These are phyloP conservation scores for Diaporthe caulivora DNA, from an alignment of 2,329 filamentous ascomycete species.

Conservation along the genomic window DNA sequence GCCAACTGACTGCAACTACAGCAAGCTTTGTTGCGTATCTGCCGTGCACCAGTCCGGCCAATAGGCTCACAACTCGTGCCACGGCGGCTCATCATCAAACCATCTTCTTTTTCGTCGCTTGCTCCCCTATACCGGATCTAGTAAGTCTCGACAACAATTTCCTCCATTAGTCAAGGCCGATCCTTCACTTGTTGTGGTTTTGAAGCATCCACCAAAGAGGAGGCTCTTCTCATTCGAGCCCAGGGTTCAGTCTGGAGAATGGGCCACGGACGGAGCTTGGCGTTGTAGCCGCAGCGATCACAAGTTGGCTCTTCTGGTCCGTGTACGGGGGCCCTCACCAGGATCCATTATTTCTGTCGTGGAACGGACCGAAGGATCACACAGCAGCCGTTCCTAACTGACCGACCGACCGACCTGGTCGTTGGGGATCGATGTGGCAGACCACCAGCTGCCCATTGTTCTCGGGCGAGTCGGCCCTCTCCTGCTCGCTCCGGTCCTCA, in stretches of 20 bases:
- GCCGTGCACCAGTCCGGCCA: constrained; percentile 17
- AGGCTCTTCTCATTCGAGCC: background rate
- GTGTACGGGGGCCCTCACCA: constrained; percentile 29
- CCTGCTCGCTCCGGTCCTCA: constrained; percentile 6
- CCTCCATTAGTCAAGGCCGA: background rate
- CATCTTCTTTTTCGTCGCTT: constrained; percentile 16
- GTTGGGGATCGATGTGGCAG: constrained; percentile 26
- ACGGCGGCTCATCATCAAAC: constrained; percentile 20
- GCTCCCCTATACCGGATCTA: constrained; percentile 1
- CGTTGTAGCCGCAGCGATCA: constrained; percentile 30
- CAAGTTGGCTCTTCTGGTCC: constrained; percentile 30
- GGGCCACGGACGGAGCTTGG: constrained; percentile 18
- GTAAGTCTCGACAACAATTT: constrained; percentile 10
- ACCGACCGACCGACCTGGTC: constrained; percentile 14
- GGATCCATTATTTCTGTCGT: constrained; percentile 35
- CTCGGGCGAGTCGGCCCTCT: constrained; percentile 24
- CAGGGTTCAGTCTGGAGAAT: constrained; percentile 6
- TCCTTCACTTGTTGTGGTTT: background rate
- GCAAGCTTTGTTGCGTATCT: constrained; percentile 13
- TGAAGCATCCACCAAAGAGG: background rate
- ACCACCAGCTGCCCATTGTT: constrained; percentile 34
- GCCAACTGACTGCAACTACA: constrained; percentile 17
- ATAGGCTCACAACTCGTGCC: constrained; percentile 10
- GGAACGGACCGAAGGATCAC: constrained; percentile 30
- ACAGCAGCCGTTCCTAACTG: background rate